These are phyloP conservation scores for Halophytophthora batemanensis DNA, from an alignment of 352 stramenopile genomes.

Conservation along the genomic window DNA sequence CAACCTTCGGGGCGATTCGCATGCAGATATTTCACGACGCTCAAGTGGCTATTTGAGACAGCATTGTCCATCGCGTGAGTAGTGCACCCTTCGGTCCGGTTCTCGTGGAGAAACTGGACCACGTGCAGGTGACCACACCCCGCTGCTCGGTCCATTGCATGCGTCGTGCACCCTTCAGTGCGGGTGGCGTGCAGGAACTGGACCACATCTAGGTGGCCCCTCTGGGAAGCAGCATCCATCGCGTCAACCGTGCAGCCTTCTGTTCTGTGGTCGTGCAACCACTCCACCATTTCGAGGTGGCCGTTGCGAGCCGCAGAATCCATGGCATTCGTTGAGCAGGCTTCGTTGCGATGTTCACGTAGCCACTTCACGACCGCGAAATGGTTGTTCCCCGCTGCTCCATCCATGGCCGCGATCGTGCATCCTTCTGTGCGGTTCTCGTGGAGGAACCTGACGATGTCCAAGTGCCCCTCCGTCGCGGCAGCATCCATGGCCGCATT, in stretches of 20 bases:
- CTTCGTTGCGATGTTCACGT: constrained; percentile 26
- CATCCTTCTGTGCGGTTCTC: constrained; percentile 27
- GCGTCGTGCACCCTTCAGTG: constrained; percentile 16
- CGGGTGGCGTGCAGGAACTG: constrained; percentile 21
- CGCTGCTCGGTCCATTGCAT: constrained; percentile 34
- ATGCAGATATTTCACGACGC: constrained; percentile 28
- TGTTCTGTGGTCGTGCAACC: constrained; percentile 18
- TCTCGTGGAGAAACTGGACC: constrained; percentile 27
- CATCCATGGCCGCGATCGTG: constrained; percentile 30
- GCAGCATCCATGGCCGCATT: constrained; percentile 26
- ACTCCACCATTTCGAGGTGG: constrained; percentile 26
- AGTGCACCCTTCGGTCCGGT: constrained; percentile 29
- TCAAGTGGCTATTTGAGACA: constrained; percentile 18
- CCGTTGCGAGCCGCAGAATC: constrained; percentile 21
- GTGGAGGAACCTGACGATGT: constrained; percentile 34
- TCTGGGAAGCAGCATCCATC: constrained; percentile 30
- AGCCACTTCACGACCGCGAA: constrained; percentile 31
- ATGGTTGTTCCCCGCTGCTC: constrained; percentile 30
- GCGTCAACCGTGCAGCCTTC: constrained; percentile 26
- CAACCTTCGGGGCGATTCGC: constrained; percentile 14
- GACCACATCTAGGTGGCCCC: constrained; percentile 22
- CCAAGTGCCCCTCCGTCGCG: constrained; percentile 23
- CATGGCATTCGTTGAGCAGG: constrained; percentile 26
- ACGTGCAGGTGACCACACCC: constrained; percentile 24
- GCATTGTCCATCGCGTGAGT: constrained; percentile 32